Base-by-base conservation (phyloP, 768 basidiomycete genomes). In the Agrocybe praecox region DNA sequence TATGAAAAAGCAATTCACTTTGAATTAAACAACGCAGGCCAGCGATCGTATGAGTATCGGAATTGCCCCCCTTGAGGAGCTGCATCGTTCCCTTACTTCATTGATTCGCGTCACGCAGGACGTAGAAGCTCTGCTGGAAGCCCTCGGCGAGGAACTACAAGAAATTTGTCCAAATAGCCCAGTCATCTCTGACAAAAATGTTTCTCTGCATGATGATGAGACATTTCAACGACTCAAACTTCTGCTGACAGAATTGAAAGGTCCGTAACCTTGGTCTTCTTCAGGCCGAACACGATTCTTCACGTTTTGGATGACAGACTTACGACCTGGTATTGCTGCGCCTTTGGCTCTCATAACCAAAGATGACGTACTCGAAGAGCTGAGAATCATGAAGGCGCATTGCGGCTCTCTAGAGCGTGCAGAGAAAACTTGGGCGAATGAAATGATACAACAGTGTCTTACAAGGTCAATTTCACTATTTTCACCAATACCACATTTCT, bases 131-230 rank as follows among this genome's bases (percentile, higher is more conserved):
- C 22, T 62, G 23, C 48, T 69, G 18, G 65, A 65, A 55, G 61
- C 62, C 12, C 60, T 61, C 23, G 60, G 53, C 17, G 66, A 69
- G 47, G 68, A 69, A 46, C 49, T 69, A 26, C 62, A 58, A 6
- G 62, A 60, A n/a, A 62, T 67, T 6, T 7, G 46, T 23, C 18
- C 62, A 6, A 23, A 51, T 17, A 4, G 8, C n/a, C 46, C 21
- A 2, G 2, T 36, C 8, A 29, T 34, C 17, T 18, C 42, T 18
- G 45, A 44, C 18, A 19, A 36, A 5, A 34, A n/a, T 19, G 14
- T 36, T 11, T 33, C 19, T 29, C 44, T 49, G 33, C 22, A 52
- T 22, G 33, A 43, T 18, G 53, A 46, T 21, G 60, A 61, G 33
- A 51, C 53, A 22, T 56, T 63, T 15, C 19, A 40, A 22, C 29